Conservation (phyloP, 768 basidiomycete genomes). For the Chalciporus piperatus region DNA sequence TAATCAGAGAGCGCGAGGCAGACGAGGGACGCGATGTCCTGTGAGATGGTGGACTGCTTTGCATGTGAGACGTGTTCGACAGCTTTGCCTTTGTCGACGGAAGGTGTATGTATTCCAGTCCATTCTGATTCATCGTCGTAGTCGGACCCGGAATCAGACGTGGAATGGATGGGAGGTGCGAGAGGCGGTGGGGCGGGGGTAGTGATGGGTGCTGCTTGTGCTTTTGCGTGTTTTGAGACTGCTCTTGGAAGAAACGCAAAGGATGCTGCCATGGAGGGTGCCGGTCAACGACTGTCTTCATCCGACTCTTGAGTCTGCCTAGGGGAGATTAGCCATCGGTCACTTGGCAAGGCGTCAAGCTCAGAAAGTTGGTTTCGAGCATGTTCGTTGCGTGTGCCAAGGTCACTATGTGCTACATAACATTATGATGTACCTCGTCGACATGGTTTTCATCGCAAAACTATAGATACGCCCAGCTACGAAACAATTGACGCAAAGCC, state of each 20-base stretch:
- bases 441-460: too few relatives aligned
- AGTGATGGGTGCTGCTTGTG: slow-evolving; percentile 14
- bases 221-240: slow-evolving; percentile 36
- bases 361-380: too few relatives aligned
- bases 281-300: too few relatives aligned
- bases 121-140: slow-evolving; percentile 4
- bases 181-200: slow-evolving; percentile 3
- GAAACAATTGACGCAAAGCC: too few relatives aligned
- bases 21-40: slow-evolving; percentile 51
- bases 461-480: too few relatives aligned
- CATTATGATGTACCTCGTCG: too few relatives aligned
- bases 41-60: slow-evolving; percentile 28
- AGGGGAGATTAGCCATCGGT: too few relatives aligned
- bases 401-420: too few relatives aligned
- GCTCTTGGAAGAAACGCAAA: slow-evolving; percentile 50
- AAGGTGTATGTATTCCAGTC: neutral
- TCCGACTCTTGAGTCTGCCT: too few relatives aligned
- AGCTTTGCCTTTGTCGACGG: slow-evolving; percentile 21
- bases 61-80: slow-evolving; percentile 5
- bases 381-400: too few relatives aligned
- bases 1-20: slow-evolving; percentile 69
- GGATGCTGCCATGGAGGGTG: slow-evolving; percentile 17
- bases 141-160: slow-evolving; percentile 2
- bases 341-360: too few relatives aligned
- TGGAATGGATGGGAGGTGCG: slow-evolving; percentile 3